Evolutionary conservation across 1,284 basidiomycete genomes (phyloP).

Genomic region (Ceratobasidium theobromae): DNA sequence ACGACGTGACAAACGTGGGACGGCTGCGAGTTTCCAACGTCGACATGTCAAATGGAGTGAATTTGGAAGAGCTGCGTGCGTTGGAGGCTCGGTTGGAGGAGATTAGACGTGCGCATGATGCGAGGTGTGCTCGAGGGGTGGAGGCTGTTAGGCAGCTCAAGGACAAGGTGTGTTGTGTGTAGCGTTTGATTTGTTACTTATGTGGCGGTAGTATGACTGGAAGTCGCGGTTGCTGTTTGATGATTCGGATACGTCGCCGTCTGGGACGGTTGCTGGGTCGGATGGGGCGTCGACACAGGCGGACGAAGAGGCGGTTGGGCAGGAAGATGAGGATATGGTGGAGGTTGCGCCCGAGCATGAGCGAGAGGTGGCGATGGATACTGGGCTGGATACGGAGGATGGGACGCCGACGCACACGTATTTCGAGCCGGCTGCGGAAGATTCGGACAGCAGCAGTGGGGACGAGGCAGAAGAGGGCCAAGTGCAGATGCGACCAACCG

Average conservation of each 20-base stretch:
- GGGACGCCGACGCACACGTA: conserved; percentile 19
- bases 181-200: background rate
- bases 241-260: background rate
- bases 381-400: background rate
- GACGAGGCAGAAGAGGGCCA: background rate
- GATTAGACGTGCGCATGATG: conserved; percentile 24
- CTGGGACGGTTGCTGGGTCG: background rate
- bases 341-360: conserved; percentile 8
- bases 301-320: background rate
- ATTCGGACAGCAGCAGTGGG: conserved; percentile 18
- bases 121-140: conserved; percentile 20
- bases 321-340: conserved; percentile 21
- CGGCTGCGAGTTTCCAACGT: conserved; percentile 1
- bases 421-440: conserved; percentile 1
- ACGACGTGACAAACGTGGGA: conserved; percentile 5
- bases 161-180: conserved; percentile 18
- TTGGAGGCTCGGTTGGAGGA: conserved; percentile 24
- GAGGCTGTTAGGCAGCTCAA: conserved; percentile 26
- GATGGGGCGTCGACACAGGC: background rate
- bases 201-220: conserved; percentile 12
- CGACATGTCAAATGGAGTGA: too few relatives aligned
- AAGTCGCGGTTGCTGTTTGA: conserved; percentile 24
- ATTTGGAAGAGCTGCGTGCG: too few relatives aligned
- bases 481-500: background rate
- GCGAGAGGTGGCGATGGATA: background rate